phyloP scores from a whole-genome alignment of 106 monocot genomes.

The Acorus calamus region DNA sequence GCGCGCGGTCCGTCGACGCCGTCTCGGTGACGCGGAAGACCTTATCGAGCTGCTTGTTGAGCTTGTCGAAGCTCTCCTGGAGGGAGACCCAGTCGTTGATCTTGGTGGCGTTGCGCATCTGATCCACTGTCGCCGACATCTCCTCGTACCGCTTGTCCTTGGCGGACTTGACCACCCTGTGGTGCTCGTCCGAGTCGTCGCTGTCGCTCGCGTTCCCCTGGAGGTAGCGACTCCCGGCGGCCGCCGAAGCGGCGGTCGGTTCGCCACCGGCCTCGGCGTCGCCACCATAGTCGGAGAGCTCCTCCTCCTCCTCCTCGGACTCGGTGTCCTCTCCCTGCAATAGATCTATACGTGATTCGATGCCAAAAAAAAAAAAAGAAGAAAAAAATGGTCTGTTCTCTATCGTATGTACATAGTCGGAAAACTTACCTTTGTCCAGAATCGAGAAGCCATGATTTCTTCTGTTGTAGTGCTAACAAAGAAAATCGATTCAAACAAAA shows the following conservation, averaged over 20 bases:
- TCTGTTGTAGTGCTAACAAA: no score
- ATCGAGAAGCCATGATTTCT: no score
- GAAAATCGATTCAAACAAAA: no score
- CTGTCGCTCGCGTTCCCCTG: slow-evolving; percentile 32
- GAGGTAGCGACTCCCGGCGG: slow-evolving; percentile 23
- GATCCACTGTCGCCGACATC: slow-evolving; percentile 69
- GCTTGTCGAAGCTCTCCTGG: slow-evolving; percentile 80
- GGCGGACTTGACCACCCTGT: slow-evolving; percentile 56
- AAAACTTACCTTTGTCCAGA: no score
- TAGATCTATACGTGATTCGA: not conserved
- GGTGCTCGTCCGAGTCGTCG: slow-evolving; percentile 59
- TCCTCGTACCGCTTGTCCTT: slow-evolving; percentile 75
- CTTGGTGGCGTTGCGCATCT: slow-evolving; percentile 81
- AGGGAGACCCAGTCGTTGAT: slow-evolving; percentile 96
- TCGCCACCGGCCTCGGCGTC: slow-evolving; percentile 15
- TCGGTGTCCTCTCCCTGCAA: slow-evolving; percentile 43
- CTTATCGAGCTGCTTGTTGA: slow-evolving; percentile 95
- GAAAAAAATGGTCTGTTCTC: not conserved
- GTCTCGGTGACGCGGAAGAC: slow-evolving; percentile 63
- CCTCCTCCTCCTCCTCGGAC: slow-evolving; percentile 40
- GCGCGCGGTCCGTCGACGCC: slow-evolving; percentile 4
- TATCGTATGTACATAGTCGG: no score
- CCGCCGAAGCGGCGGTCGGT: slow-evolving; percentile 4
- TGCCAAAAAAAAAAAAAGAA: not conserved
- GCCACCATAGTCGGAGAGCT: slow-evolving; percentile 18